Evolutionary conservation across 768 basidiomycete genomes (phyloP).

Genomic region (Mycena venus): DNA sequence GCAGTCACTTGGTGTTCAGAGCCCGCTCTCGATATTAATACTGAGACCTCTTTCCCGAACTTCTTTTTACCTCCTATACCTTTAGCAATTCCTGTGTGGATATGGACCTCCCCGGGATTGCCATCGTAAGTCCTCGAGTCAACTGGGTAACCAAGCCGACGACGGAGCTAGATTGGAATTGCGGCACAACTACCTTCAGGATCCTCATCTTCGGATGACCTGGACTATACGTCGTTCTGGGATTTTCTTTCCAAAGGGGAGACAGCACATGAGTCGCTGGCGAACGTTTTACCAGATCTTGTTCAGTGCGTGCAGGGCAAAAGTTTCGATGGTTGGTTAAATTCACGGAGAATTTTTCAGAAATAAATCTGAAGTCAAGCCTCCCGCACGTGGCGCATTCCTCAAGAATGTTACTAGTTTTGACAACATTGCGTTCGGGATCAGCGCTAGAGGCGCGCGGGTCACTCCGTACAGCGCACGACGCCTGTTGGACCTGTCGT

Average conservation of each 20-base stretch:
- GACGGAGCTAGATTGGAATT: not conserved
- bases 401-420: constrained; percentile 6
- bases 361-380: not conserved
- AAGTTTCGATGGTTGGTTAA: not conserved
- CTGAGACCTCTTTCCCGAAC: too few relatives aligned
- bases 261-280: constrained; percentile 2
- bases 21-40: too few relatives aligned
- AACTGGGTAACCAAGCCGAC: not conserved
- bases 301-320: not conserved
- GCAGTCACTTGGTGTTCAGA: too few relatives aligned
- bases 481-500: constrained; percentile 13
- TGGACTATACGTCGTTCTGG: constrained; percentile 15
- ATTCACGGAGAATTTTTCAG: not conserved
- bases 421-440: constrained; percentile 11
- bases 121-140: not conserved
- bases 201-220: not conserved
- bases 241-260: not conserved
- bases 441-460: constrained; percentile 6
- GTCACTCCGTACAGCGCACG: constrained; percentile 7
- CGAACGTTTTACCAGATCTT: not conserved
- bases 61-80: too few relatives aligned
- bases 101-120: not conserved
- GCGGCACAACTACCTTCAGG: constrained; percentile 13
- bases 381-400: not conserved
- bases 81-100: too few relatives aligned